These are phyloP conservation scores for Pseudogymnoascus sp. DNA, from an alignment of 2,329 filamentous ascomycete genomes.

Conservation along the genomic window DNA sequence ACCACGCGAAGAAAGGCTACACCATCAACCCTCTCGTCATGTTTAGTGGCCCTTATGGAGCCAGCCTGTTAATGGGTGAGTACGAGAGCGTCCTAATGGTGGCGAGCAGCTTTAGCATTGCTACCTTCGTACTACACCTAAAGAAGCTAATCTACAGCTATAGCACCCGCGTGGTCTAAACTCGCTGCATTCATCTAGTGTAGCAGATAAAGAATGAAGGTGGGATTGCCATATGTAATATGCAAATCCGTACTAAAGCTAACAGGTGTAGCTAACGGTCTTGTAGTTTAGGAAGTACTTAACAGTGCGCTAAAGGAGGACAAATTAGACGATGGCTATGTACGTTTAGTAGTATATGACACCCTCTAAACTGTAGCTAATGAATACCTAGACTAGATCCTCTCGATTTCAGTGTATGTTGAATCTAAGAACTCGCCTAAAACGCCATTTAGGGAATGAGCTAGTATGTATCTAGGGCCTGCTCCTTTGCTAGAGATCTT, in stretches of 20 bases:
- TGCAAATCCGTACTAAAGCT: not conserved
- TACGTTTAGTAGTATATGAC: not conserved
- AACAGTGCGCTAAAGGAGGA: not conserved
- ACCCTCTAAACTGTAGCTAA: not conserved
- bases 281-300: slow-evolving; percentile 8
- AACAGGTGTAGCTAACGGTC: slow-evolving; percentile 10
- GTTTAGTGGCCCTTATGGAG: slow-evolving; percentile 29
- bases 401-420: not conserved
- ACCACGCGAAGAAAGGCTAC: slow-evolving; percentile 13
- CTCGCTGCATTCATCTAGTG: slow-evolving; percentile 28
- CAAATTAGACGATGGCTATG: not conserved
- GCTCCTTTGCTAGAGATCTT: not conserved
- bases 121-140: slow-evolving; percentile 29
- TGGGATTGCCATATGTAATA: not conserved
- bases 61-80: slow-evolving; percentile 21
- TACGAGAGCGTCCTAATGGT: slow-evolving; percentile 30
- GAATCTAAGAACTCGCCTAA: not conserved
- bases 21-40: slow-evolving; percentile 16
- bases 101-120: slow-evolving; percentile 30
- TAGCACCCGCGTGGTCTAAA: slow-evolving; percentile 24
- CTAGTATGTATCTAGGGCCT: not conserved
- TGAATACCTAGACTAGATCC: not conserved
- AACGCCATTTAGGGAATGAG: not conserved
- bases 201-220: slow-evolving; percentile 25
- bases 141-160: slow-evolving; percentile 31